A percentile compares a stretch with the other conserved stretches of the same genome.
These are phyloP conservation scores for Fusarium sp. DNA, from an alignment of 2,329 filamentous ascomycete genomes.

Conservation along the genomic window DNA sequence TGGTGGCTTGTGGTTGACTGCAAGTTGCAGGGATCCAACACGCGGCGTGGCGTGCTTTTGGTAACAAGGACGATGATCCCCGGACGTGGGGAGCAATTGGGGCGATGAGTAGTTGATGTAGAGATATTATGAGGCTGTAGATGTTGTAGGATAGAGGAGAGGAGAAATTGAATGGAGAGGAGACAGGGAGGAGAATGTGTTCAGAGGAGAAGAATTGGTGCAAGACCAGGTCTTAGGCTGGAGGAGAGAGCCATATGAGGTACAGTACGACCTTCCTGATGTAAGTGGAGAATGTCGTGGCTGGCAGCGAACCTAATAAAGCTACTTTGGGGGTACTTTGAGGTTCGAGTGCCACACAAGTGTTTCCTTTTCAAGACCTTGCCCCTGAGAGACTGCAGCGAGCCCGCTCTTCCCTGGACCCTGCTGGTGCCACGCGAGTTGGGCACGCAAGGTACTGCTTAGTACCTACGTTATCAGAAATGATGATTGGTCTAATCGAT, in stretches of 20 bases:
- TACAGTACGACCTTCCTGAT: conserved; percentile 10
- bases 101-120: not conserved
- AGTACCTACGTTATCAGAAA: not conserved
- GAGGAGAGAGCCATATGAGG: not conserved
- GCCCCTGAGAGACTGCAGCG: conserved; percentile 27
- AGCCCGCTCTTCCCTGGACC: conserved; percentile 12
- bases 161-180: not conserved
- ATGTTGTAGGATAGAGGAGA: not conserved
- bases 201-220: conserved; percentile 15
- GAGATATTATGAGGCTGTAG: not conserved
- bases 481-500: not conserved
- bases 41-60: conserved; percentile 42
- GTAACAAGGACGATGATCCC: conserved; percentile 23
- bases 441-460: not conserved
- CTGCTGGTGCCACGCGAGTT: conserved; percentile 27
- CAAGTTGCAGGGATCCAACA: conserved; percentile 35
- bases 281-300: conserved; percentile 27
- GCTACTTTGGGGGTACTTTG: conserved; percentile 11
- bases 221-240: conserved; percentile 5
- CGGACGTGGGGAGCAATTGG: conserved; percentile 23
- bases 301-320: not conserved
- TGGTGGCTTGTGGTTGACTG: conserved; percentile 39
- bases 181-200: conserved; percentile 11
- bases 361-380: conserved; percentile 25
- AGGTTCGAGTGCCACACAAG: not conserved